Evolutionary conservation across 306 rosid species (phyloP).

Genomic region (Prunus campanulata): DNA sequence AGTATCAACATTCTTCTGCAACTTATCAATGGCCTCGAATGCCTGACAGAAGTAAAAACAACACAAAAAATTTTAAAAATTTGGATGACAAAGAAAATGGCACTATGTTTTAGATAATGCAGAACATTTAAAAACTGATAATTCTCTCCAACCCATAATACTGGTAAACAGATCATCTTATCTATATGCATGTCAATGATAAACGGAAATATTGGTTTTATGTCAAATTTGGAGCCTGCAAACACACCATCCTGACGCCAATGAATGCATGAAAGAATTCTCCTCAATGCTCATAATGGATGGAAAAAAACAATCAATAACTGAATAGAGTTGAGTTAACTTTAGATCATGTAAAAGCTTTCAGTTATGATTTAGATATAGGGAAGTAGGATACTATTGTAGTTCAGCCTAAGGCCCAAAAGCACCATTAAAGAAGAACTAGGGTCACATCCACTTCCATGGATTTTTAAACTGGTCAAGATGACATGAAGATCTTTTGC

Average conservation of each 20-base stretch:
- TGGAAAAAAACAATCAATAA: not conserved
- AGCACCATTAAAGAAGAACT: not conserved
- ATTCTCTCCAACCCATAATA: not conserved
- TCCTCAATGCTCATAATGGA: not conserved
- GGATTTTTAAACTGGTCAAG: not conserved
- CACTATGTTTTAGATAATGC: not conserved
- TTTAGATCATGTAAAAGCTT: not conserved
- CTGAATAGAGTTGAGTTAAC: not conserved
- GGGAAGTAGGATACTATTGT: not conserved
- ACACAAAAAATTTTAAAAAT: not conserved
- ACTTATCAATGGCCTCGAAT: constrained; percentile 86
- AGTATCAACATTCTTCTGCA: constrained; percentile 96
- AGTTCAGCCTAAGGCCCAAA: not conserved
- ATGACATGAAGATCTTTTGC: not conserved
- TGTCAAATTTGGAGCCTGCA: not conserved
- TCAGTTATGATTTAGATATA: not conserved
- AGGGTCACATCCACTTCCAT: not conserved
- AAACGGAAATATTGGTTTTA: not conserved
- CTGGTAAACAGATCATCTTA: not conserved
- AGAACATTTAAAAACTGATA: not conserved
- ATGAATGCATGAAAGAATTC: not conserved
- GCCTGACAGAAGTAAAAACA: constrained; percentile 55
- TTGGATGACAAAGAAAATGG: not conserved
- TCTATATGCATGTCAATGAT: not conserved
- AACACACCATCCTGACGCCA: not conserved